phyloP scores from a whole-genome alignment of 2,329 filamentous ascomycete species.

The Berkeleyomyces rouxiae region DNA sequence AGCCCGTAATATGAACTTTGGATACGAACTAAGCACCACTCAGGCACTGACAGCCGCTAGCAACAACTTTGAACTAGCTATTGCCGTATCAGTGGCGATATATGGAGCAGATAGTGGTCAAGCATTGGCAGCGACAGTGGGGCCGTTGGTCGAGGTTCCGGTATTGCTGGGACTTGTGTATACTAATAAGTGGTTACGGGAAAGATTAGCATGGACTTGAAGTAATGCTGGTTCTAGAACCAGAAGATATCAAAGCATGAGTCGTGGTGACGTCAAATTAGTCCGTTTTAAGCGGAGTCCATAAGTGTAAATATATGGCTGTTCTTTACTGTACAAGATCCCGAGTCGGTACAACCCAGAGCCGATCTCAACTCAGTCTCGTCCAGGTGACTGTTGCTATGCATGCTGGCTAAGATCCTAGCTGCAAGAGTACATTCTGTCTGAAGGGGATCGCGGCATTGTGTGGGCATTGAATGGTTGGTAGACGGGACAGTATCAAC shows the following conservation, averaged over 20 bases:
- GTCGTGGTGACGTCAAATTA: too few species aligned
- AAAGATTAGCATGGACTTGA: slow-evolving; percentile 18
- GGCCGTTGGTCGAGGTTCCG: slow-evolving; percentile 73
- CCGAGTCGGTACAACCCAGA: slow-evolving; percentile 4
- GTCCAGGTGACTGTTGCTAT: background rate
- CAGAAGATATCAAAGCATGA: too few species aligned
- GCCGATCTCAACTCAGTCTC: background rate
- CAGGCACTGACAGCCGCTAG: slow-evolving; percentile 82
- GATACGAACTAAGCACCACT: slow-evolving; percentile 52
- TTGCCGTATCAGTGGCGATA: slow-evolving; percentile 69
- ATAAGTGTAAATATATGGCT: slow-evolving; percentile 8
- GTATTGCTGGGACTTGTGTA: slow-evolving; percentile 67
- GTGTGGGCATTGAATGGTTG: background rate
- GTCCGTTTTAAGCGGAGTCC: background rate
- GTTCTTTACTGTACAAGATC: slow-evolving; percentile 4
- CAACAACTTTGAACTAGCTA: slow-evolving; percentile 87
- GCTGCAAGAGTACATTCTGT: slow-evolving; percentile 7
- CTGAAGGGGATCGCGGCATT: background rate
- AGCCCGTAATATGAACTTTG: slow-evolving; percentile 50
- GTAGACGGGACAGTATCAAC: background rate
- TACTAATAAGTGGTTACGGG: slow-evolving; percentile 43
- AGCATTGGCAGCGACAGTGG: slow-evolving; percentile 67
- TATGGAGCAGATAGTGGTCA: slow-evolving; percentile 66
- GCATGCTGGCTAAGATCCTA: slow-evolving; percentile 3
- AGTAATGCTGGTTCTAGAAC: too few species aligned